Evolutionary conservation across 176 grass and related monocot species (phyloP), one percentile per base, ranked within the genome.

Genomic region (Oropetium thomaeum): DNA sequence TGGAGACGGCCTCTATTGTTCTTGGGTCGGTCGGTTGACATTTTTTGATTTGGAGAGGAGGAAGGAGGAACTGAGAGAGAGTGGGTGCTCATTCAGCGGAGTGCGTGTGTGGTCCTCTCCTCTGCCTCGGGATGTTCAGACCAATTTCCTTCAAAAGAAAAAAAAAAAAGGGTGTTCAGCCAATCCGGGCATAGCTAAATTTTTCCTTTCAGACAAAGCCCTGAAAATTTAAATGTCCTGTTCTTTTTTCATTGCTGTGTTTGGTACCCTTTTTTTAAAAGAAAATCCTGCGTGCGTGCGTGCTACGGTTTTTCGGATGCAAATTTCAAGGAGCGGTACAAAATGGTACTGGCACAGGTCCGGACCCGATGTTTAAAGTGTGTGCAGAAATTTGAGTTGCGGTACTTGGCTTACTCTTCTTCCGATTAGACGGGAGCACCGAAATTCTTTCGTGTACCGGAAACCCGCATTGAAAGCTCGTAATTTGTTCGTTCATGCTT

Each of bases 321-420:
- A n/a, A n/a, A n/a, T n/a, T n/a, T n/a, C n/a, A n/a, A n/a, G n/a
- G n/a, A n/a, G n/a, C n/a, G n/a, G n/a, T n/a, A n/a, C n/a, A n/a
- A n/a, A n/a, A 7, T 67, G 28, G 70, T 44, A 54, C 61, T n/a
- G 65, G 74, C 60, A 45, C 38, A 43, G 63, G 52, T 82, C 63
- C 62, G 60, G 49, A 17, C 48, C 44, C 31, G 27, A 66, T 20
- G 26, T 26, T 74, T 43, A 27, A 42, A 33, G 14, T 20, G 3
- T 26, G 35, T 4, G 27, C 64, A 25, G 28, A 82, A 65, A 74
- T 44, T 58, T 68, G 49, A 26, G 31, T 78, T 11, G 45, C 62
- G 54, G 48, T 73, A 40, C 25, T 13, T 3, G 31, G 4, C 2
- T 26, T 40, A n/a, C n/a, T n/a, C n/a, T 54, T 25, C 22, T 62